These are phyloP conservation scores for Solanum ossicruentum DNA, from an alignment of 257 asterid genomes.

Conservation along the genomic window DNA sequence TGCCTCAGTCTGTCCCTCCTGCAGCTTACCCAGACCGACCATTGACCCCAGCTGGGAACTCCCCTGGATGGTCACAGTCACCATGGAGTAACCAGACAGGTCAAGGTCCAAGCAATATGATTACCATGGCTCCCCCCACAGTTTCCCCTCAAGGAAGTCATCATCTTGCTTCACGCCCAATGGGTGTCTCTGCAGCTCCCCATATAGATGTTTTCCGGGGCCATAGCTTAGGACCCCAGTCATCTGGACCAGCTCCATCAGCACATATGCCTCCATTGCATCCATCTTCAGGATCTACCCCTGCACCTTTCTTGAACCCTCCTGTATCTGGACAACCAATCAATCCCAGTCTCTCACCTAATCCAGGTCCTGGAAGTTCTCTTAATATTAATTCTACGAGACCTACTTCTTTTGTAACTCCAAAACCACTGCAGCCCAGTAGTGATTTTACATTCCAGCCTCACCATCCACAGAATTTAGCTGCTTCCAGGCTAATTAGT, in stretches of 20 bases:
- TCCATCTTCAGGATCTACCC: constrained; percentile 13
- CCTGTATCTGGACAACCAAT: constrained; percentile 4
- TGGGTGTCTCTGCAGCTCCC: constrained; percentile 12
- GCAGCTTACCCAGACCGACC: constrained; percentile 1
- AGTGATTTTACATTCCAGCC: constrained; percentile 78
- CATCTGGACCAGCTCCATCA: constrained; percentile 22
- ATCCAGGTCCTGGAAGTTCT: constrained; percentile 24
- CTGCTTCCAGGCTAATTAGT: constrained; percentile 23
- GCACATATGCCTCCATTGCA: constrained; percentile 15
- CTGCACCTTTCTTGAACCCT: constrained; percentile 4
- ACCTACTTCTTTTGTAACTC: constrained; percentile 26
- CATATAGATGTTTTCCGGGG: constrained; percentile 13
- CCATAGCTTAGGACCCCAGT: neutral
- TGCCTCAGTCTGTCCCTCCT: constrained; percentile 10
- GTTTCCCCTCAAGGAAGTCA: constrained; percentile 21
- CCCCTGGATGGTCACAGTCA: constrained; percentile 27
- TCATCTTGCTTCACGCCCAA: constrained; percentile 20
- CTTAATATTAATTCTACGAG: constrained; percentile 16
- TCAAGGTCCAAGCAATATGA: constrained; percentile 20
- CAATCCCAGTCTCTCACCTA: constrained; percentile 17
- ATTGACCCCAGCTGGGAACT: neutral
- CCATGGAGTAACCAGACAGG: constrained; percentile 17
- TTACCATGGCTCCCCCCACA: constrained; percentile 9
- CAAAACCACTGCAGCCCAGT: constrained; percentile 54
- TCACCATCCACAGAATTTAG: constrained; percentile 38